Percentiles rank a stretch among this genome's conserved stretches.
phyloP scores from a whole-genome alignment of 2,329 filamentous ascomycete genomes.

The Spiromastix sp. region DNA sequence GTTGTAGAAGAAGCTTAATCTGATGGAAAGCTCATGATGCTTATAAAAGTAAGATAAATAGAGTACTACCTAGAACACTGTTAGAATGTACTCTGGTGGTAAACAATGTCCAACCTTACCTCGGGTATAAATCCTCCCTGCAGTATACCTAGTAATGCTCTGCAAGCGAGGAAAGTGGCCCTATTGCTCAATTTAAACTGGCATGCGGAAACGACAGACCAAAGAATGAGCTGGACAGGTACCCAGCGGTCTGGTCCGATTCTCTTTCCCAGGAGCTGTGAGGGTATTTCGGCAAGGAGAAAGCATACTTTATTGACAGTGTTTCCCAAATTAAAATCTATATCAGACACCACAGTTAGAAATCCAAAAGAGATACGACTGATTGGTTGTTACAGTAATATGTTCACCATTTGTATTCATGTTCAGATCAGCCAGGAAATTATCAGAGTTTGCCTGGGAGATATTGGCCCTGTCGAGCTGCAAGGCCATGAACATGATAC shows the following conservation, averaged over 20 bases:
- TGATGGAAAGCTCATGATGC: constrained; percentile 50
- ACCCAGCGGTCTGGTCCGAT: constrained; percentile 46
- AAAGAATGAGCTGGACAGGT: constrained; percentile 40
- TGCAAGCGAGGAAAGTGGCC: constrained; percentile 28
- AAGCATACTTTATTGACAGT: constrained; percentile 47
- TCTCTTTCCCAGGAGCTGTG: constrained; percentile 46
- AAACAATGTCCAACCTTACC: constrained; percentile 39
- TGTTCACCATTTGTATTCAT: constrained; percentile 17
- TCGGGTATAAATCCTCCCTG: constrained; percentile 42
- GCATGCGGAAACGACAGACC: constrained; percentile 23
- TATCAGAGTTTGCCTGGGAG: constrained; percentile 47
- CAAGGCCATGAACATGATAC: constrained; percentile 48
- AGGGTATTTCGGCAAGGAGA: constrained; percentile 44
- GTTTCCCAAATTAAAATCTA: constrained; percentile 33
- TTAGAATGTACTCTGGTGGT: constrained; percentile 7
- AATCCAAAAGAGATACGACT: background rate
- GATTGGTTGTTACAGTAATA: constrained; percentile 6
- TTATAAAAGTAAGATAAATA: constrained; percentile 66
- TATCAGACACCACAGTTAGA: background rate
- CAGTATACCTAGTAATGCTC: constrained; percentile 35
- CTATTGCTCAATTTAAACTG: constrained; percentile 39
- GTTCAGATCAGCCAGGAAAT: constrained; percentile 37
- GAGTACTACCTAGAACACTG: constrained; percentile 17
- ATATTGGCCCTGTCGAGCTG: constrained; percentile 49
- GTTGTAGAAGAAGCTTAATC: constrained; percentile 19